A percentile compares a stretch with the other conserved stretches of the same genome.
phyloP scores from a whole-genome alignment of 2,329 filamentous ascomycete genomes.

The Akanthomyces uredinophilus region DNA sequence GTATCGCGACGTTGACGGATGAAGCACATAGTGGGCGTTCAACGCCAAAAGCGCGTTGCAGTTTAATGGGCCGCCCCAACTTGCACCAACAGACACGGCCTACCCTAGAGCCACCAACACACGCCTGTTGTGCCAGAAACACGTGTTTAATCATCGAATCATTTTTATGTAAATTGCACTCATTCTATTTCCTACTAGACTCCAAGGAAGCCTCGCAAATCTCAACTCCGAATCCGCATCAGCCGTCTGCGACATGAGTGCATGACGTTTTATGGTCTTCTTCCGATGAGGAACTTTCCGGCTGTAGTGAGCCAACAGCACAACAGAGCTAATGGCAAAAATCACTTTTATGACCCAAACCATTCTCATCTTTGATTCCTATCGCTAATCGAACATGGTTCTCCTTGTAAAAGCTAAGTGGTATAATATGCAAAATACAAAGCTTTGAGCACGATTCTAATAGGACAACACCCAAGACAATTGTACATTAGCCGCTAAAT shows the following conservation, averaged over 20 bases:
- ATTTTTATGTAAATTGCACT: too few species aligned
- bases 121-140: neutral
- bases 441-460: constrained; percentile 4
- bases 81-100: neutral
- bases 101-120: neutral
- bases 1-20: neutral
- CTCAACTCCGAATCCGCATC: too few species aligned
- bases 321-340: too few species aligned
- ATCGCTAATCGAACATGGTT: neutral
- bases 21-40: neutral
- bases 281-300: too few species aligned
- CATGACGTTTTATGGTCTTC: too few species aligned
- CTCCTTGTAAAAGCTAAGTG: neutral
- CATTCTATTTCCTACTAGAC: neutral
- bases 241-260: too few species aligned
- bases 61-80: neutral
- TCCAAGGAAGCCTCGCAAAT: too few species aligned
- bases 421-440: constrained; percentile 15
- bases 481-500: constrained; percentile 9
- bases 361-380: neutral
- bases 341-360: neutral
- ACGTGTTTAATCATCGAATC: neutral
- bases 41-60: neutral
- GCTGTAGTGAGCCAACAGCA: too few species aligned
- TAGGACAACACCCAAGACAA: constrained; percentile 1